Conservation (phyloP, 805 yeast genomes). For the Torulaspora franciscae region DNA sequence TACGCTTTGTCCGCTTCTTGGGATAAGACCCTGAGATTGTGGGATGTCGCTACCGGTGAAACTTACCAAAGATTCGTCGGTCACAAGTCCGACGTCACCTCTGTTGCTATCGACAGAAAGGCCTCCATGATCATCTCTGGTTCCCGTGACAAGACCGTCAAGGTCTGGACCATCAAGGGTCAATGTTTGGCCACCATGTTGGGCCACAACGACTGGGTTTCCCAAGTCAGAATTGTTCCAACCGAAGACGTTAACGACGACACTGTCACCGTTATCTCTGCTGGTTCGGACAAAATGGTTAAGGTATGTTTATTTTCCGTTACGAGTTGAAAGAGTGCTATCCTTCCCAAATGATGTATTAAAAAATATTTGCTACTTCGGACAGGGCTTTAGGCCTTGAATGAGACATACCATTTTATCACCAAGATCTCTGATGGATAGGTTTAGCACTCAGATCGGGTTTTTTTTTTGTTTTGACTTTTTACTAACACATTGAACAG, state of each 20-base stretch:
- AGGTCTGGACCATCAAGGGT: conserved; percentile 99
- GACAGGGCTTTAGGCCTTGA: conserved; percentile 65
- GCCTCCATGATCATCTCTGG: conserved; percentile 98
- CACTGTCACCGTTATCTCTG: conserved; percentile 79
- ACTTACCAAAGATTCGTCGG: conserved; percentile 94
- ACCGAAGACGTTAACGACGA: conserved; percentile 42
- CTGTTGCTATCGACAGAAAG: conserved; percentile 93
- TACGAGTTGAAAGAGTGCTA: conserved; percentile 1
- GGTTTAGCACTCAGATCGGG: neutral
- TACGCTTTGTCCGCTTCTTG: conserved; percentile 98
- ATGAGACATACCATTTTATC: conserved; percentile 89
- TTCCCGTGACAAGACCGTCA: conserved; percentile 98
- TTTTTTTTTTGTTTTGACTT: neutral
- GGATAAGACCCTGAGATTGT: conserved; percentile 98
- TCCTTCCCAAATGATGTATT: conserved; percentile 57
- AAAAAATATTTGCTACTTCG: conserved; percentile 97
- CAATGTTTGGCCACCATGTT: conserved; percentile 89
- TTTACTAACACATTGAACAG: conserved; percentile 54
- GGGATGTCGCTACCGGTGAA: conserved; percentile 95
- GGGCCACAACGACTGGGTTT: conserved; percentile 99
- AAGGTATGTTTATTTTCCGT: conserved; percentile 70
- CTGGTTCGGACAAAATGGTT: conserved; percentile 98
- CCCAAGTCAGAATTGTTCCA: conserved; percentile 97
- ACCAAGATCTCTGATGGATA: conserved; percentile 96
- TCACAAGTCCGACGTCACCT: conserved; percentile 95